These are phyloP conservation scores for Umbelopsis sp. DNA, from an alignment of 192 early-diverging fungal species.

Conservation along the genomic window DNA sequence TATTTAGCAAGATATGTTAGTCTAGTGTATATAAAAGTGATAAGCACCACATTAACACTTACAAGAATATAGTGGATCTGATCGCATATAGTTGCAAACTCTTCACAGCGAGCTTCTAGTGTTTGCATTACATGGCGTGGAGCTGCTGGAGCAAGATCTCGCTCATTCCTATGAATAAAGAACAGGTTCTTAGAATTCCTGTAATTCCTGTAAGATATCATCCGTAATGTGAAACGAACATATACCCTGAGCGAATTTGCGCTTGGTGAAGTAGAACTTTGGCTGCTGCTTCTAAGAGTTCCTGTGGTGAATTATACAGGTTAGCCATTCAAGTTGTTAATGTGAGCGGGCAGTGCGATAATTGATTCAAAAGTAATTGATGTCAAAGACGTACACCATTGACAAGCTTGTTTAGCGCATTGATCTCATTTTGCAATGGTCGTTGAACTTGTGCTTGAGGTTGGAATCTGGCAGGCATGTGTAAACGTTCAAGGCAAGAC, in stretches of 20 bases:
- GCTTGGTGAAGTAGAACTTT: conserved; percentile 2
- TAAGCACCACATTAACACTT: background rate
- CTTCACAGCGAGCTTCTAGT: conserved; percentile 22
- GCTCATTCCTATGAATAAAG: background rate
- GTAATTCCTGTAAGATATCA: background rate
- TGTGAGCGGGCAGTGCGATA: background rate
- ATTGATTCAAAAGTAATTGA: background rate
- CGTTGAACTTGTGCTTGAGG: conserved; percentile 13
- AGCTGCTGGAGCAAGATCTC: background rate
- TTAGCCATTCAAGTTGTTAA: background rate
- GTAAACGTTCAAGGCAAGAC: background rate
- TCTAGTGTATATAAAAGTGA: background rate
- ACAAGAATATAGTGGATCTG: conserved; percentile 38
- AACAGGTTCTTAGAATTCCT: background rate
- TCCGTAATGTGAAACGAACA: background rate
- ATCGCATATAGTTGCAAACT: conserved; percentile 40
- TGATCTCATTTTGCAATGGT: conserved; percentile 5
- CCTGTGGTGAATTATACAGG: background rate
- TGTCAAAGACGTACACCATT: background rate
- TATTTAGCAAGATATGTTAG: background rate
- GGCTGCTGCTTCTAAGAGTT: conserved; percentile 5
- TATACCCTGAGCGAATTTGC: conserved; percentile 7
- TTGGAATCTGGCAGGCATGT: conserved; percentile 1
- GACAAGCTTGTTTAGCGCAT: background rate
- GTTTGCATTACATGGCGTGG: conserved; percentile 1